A percentile compares a stretch with the other conserved stretches of the same genome.
phyloP scores from a whole-genome alignment of 805 yeast genomes.

The Suhomyces pyralidae region DNA sequence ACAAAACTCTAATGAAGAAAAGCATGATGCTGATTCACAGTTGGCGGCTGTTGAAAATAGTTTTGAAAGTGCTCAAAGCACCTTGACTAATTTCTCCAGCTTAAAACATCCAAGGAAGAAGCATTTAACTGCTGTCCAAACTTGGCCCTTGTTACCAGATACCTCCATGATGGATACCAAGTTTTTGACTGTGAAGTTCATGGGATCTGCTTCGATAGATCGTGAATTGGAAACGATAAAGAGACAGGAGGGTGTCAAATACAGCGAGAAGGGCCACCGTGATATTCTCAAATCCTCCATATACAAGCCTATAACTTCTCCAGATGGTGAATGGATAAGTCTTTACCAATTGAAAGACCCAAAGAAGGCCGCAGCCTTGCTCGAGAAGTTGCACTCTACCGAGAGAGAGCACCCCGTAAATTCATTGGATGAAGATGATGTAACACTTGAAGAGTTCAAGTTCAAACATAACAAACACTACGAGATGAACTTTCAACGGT shows the following conservation, averaged over 20 bases:
- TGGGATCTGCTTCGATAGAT: conserved; percentile 51
- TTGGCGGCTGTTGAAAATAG: conserved; percentile 71
- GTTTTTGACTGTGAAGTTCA: conserved; percentile 61
- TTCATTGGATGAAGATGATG: conserved; percentile 45
- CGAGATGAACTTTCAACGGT: conserved; percentile 59
- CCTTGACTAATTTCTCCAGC: conserved; percentile 35
- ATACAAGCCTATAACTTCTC: conserved; percentile 69
- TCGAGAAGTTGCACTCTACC: conserved; percentile 33
- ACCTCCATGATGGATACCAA: conserved; percentile 84
- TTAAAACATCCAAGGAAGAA: conserved; percentile 79
- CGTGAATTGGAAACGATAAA: conserved; percentile 33
- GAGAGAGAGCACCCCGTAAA: conserved; percentile 42
- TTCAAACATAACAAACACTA: conserved; percentile 74
- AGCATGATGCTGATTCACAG: conserved; percentile 59
- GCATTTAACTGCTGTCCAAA: conserved; percentile 65
- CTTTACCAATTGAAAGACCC: conserved; percentile 32
- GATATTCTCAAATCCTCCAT: conserved; percentile 54
- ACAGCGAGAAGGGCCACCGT: conserved; percentile 30
- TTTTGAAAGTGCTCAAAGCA: conserved; percentile 59
- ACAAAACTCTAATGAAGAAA: conserved; percentile 18
- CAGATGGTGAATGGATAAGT: conserved; percentile 77
- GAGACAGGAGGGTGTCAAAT: conserved; percentile 24
- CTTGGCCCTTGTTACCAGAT: conserved; percentile 87
- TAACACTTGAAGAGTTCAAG: conserved; percentile 41
- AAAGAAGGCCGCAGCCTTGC: conserved; percentile 21